Base-by-base conservation (phyloP, 352 stramenopile genomes). In the Phytopythium cucurbitacearum region DNA sequence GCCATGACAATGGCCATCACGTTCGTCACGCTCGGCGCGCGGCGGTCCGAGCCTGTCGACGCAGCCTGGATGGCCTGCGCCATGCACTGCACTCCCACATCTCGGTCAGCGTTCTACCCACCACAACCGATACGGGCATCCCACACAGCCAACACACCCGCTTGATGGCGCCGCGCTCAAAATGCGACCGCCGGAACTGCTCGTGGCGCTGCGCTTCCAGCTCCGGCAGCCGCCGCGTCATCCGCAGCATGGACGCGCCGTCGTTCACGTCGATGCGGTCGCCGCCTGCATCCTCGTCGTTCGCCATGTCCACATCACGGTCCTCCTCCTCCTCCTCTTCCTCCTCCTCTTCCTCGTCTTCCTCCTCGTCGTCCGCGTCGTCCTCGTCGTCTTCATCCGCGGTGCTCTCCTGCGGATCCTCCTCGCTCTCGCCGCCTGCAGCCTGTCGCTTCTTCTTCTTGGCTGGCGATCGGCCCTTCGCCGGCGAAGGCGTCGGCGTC, bases 1-100 rank as follows among this genome's bases (percentile, higher is more conserved):
- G 77, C 81, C 81, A 94, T 92, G 59, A 91, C 80, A 46, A 94
- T 94, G 15, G 78, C 67, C 84, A 94, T 94, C 50, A 94, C 80
- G 53, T 92, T 85, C 48, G 79, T 91, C 39, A 92, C 81, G 32
- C 58, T 74, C 32, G 81, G 75, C 36, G 59, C 59, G 34, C 55
- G 80, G 55, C 71, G 81, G 57, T 92, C 81, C 2, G 61, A 57
- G 13, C 67, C 56, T 4, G 60, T 46, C 4, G 71, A 73, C 55
- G 71, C 86, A 57, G 87, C 76, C 39, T 87, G 77, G 48, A 92
- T 89, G 36, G 81, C 76, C 60, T 83, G 73, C 3, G 76, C 71
- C 76, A 94, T 92, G 51, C 80, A 88, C 80, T 90, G 32, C n/a
- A 56, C 16, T 2, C 12, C 45, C 13, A 6, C 32, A 12, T 15